These are phyloP conservation scores for Conringia planisiliqua DNA, from an alignment of 345 rosid genomes.

Conservation along the genomic window DNA sequence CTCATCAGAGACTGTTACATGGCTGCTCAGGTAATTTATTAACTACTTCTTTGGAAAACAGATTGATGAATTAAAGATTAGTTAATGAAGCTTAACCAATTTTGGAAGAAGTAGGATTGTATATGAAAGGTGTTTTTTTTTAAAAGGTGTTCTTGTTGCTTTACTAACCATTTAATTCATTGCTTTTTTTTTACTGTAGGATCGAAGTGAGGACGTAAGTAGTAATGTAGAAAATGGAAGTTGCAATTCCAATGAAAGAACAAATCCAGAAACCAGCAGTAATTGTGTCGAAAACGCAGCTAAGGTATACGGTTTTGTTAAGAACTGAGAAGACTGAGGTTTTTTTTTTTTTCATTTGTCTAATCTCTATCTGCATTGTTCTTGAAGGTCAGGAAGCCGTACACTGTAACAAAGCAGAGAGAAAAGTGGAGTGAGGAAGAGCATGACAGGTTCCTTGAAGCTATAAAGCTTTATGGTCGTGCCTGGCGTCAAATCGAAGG, in stretches of 20 bases:
- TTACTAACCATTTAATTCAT: background rate
- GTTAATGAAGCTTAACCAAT: background rate
- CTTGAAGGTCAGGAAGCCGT: slow-evolving; percentile 70
- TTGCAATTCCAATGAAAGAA: slow-evolving; percentile 13
- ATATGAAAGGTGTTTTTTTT: too few species aligned
- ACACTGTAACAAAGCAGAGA: slow-evolving; percentile 74
- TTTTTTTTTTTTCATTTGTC: background rate
- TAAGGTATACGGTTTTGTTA: slow-evolving; percentile 1
- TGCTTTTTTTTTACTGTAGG: background rate
- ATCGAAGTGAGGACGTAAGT: slow-evolving; percentile 25
- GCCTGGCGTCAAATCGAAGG: slow-evolving; percentile 90
- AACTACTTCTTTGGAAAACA: background rate
- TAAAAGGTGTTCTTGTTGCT: background rate
- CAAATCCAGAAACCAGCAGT: slow-evolving; percentile 14
- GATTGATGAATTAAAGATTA: background rate
- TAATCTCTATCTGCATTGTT: background rate
- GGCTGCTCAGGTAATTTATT: slow-evolving; percentile 26
- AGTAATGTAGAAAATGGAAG: slow-evolving; percentile 24
- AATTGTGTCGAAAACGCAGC: background rate
- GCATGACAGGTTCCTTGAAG: slow-evolving; percentile 83
- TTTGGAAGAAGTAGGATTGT: background rate
- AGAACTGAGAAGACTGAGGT: background rate
- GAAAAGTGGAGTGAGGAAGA: slow-evolving; percentile 91
- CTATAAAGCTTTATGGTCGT: slow-evolving; percentile 77
- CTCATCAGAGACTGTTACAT: slow-evolving; percentile 9